Conservation (phyloP, 2,329 filamentous ascomycete genomes). For the Colletotrichum sidae region DNA sequence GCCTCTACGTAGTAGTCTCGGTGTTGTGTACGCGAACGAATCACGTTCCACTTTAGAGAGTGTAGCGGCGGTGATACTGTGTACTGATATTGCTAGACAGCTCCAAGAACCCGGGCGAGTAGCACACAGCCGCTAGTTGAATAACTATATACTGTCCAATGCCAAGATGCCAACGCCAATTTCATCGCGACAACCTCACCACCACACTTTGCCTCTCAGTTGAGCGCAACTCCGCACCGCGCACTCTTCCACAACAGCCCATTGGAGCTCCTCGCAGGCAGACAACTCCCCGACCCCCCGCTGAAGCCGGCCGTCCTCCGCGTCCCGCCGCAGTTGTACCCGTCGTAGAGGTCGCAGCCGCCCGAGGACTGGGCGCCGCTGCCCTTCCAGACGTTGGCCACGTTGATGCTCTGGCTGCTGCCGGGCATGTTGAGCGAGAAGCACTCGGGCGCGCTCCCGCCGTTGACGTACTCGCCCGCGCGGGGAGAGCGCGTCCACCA, state of each 20-base stretch:
- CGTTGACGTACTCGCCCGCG: constrained; percentile 3
- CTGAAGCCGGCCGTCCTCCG: neutral
- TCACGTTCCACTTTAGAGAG: neutral
- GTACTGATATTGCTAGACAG: neutral
- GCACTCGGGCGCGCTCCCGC: constrained; percentile 6
- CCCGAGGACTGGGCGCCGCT: constrained; percentile 6
- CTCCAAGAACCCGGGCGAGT: neutral
- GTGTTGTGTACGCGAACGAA: constrained; percentile 2
- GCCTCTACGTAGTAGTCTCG: neutral
- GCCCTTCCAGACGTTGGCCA: constrained; percentile 14
- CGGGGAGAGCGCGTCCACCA: constrained; percentile 15
- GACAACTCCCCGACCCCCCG: constrained; percentile 1
- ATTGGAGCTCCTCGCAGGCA: constrained; percentile 12
- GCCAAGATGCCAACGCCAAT: no score
- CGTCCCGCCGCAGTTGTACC: constrained; percentile 14
- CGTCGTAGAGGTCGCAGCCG: constrained; percentile 12
- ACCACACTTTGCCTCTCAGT: accelerated
- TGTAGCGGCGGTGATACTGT: neutral
- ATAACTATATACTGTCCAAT: neutral
- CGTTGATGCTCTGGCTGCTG: constrained; percentile 16
- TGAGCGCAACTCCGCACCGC: neutral
- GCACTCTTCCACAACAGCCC: constrained; percentile 23
- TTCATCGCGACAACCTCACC: no score
- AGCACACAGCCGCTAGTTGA: neutral
- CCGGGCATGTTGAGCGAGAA: constrained; percentile 19